phyloP scores from a whole-genome alignment of 306 rosid species.

The Vigna radiata region DNA sequence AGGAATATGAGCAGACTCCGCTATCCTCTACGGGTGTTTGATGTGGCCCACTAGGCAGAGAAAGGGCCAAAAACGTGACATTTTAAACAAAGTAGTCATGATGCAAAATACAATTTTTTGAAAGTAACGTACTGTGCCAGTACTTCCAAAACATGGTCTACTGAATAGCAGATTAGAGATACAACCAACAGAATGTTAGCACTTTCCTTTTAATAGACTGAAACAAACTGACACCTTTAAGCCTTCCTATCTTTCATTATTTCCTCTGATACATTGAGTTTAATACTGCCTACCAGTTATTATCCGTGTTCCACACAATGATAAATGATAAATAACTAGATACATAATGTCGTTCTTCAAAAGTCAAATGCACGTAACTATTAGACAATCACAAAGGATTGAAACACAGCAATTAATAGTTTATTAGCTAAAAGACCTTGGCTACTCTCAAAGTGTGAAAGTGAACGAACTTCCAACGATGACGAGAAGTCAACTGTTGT shows the following conservation, averaged over 20 bases:
- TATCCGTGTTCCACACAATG: neutral
- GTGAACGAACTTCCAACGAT: neutral
- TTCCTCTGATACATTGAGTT: conserved; percentile 16
- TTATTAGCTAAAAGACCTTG: neutral
- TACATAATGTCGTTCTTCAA: conserved; percentile 3
- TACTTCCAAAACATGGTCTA: conserved; percentile 4
- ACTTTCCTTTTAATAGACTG: neutral
- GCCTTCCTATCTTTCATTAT: conserved; percentile 28
- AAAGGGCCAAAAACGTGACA: conserved; percentile 1
- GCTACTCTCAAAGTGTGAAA: neutral
- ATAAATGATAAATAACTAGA: neutral
- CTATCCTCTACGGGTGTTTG: neutral
- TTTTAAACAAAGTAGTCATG: neutral
- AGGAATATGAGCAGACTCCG: conserved; percentile 5
- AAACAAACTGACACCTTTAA: neutral
- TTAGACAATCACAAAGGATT: conserved; percentile 1
- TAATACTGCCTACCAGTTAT: neutral
- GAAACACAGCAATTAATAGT: neutral
- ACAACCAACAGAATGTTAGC: conserved; percentile 10
- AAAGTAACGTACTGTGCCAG: neutral
- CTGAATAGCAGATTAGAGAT: conserved; percentile 18
- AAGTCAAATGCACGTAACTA: conserved; percentile 15
- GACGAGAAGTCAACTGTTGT: neutral
- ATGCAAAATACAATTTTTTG: conserved; percentile 20
- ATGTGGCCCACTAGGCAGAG: neutral